Evolutionary conservation across 164 flowering plant species (phyloP), one percentile per base, ranked within the genome.

Genomic region (Nelumbo lutea): DNA sequence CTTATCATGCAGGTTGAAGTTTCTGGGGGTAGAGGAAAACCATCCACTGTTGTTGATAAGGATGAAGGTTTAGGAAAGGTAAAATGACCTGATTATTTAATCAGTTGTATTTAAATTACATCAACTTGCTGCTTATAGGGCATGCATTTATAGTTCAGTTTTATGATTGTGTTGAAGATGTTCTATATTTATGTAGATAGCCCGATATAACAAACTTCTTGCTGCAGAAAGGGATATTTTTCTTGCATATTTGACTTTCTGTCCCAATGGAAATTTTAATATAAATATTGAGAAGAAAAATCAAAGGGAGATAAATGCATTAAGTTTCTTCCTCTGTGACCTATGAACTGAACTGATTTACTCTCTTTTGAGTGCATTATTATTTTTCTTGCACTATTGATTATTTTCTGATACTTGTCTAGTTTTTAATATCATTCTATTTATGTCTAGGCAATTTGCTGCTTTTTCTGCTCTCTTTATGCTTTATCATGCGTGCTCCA

Each of bases 1-100:
- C 27, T 27, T 27, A 40, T 44, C 15, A 2, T 80, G 58, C 80
- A 87, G 90, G 90, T 88, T 67, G 83, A 81, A 73, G 82, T 90
- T 73, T 74, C 96, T 64, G 88, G 85, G 7, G 91, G 89, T 67
- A 84, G 91, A 70, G 93, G 91, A 67, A 84, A 69, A 68, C 86
- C 83, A 9, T 69, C 88, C 56, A 78, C 76, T n/a, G 62, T 82
- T 68, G 77, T 88, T 76, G 83, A 83, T 13, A 68, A 47, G 45
- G 71, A 68, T 68, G 71, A 68, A 14, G 58, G 71, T 48, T 57
- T 68, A 11, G 46, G 50, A 38, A 68, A 68, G 71, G 71, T 68
- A 46, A 6, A 39, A 44, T 43, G 8, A 68, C 15, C 39, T 39
- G 27, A 66, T 50, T 27, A 27, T 27, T 27, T 27, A 27, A 27